Base-by-base conservation (phyloP, 2,329 filamentous ascomycete species). In the Alternaria arborescens region DNA sequence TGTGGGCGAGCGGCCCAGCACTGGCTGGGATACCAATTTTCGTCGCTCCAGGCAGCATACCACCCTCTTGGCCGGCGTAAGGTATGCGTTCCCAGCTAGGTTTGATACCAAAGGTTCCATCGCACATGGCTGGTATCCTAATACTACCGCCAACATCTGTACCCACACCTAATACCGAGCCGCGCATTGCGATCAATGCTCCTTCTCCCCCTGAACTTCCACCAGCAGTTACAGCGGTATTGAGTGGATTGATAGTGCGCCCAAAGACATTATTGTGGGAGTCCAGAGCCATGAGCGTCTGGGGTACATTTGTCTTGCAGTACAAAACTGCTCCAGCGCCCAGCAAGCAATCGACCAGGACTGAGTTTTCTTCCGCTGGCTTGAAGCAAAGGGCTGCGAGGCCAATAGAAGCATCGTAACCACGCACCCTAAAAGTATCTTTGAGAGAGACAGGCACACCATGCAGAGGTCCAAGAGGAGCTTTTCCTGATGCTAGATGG, bases 71-170 rank as follows among this genome's bases (percentile, higher is more conserved):
- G 0, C 83, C 82, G 10, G 84, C 83, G 60, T 81, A 86, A 0
- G 84, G 84, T 1, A 87, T 74, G 2, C 86, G 78, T 22, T 79
- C 78, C 65, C 76, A 81, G 59, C 70, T 82, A 32, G 76, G 81
- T 69, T 82, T 84, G 69, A 79, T 70, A 6, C 83, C 84, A 42
- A 82, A 85, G 0, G 84, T 71, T 3, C 82, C 83, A 61, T 84
- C 82, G 55, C 84, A 80, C 66, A 82, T 80, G 0, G 84, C 80
- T 0, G 85, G 85, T 14, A 86, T 80, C 3, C 85, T 78, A 54
- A 86, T 84, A 3, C 78, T 82, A 8, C 84, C 84, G n/a, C 84
- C 84, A 8, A 86, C 81, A 66, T 87, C 85, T 4, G 85, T 86
- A 3, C 84, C 85, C 1, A 86, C 80, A 4, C 84, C 85, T 0